A percentile compares a stretch with the other conserved stretches of the same genome.
phyloP scores from a whole-genome alignment of 2,329 filamentous ascomycete genomes.

The Ambrosiella xylebori region DNA sequence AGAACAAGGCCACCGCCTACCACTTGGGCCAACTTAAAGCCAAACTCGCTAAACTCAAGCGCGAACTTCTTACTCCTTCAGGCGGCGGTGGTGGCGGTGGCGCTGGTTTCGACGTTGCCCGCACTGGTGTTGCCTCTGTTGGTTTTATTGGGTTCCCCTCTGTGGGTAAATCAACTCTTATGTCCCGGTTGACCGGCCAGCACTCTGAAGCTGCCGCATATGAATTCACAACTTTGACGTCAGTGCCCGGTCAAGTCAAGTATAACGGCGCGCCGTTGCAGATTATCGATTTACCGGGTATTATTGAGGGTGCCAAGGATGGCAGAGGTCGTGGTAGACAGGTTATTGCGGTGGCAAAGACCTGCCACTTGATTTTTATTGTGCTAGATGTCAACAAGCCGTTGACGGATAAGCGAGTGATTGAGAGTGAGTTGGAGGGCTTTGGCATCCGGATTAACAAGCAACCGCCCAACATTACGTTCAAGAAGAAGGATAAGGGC shows the following conservation, averaged over 20 bases:
- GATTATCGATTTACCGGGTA: slow-evolving; percentile 95
- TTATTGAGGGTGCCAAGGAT: slow-evolving; percentile 96
- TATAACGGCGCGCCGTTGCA: slow-evolving; percentile 97
- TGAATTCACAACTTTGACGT: slow-evolving; percentile 96
- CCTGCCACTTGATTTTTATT: slow-evolving; percentile 96
- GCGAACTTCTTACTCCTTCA: slow-evolving; percentile 77
- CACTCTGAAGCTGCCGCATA: slow-evolving; percentile 96
- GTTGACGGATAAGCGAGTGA: slow-evolving; percentile 87
- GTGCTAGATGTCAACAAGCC: slow-evolving; percentile 98
- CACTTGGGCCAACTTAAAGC: slow-evolving; percentile 94
- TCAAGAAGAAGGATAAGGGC: slow-evolving; percentile 98
- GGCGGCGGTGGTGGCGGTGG: slow-evolving; percentile 72
- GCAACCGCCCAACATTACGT: slow-evolving; percentile 91
- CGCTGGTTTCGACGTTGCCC: slow-evolving; percentile 88
- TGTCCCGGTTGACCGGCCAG: slow-evolving; percentile 86
- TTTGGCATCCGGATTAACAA: slow-evolving; percentile 99
- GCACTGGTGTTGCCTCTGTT: slow-evolving; percentile 91
- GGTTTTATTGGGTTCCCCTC: slow-evolving; percentile 98
- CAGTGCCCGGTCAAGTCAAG: slow-evolving; percentile 84
- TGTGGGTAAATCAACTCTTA: slow-evolving; percentile 94
- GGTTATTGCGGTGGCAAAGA: slow-evolving; percentile 97
- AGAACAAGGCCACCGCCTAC: slow-evolving; percentile 89
- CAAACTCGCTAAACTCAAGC: slow-evolving; percentile 94
- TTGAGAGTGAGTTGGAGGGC: slow-evolving; percentile 86
- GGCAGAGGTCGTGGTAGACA: slow-evolving; percentile 94